phyloP scores from a whole-genome alignment of 306 rosid genomes.

The Herpetospermum pedunculosum region DNA sequence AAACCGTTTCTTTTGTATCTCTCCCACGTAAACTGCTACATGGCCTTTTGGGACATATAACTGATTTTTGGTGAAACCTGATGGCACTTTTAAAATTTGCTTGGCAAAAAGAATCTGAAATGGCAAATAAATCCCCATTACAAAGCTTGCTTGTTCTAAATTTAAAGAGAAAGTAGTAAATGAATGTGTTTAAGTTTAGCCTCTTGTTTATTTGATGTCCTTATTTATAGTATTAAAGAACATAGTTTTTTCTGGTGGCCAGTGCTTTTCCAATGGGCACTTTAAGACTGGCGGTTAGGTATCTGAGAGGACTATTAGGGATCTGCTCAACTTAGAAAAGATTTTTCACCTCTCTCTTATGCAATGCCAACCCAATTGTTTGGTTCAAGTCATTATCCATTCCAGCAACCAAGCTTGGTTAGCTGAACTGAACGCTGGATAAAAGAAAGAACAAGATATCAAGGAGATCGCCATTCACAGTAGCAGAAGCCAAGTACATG shows the following conservation, averaged over 20 bases:
- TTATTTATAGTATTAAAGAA: not conserved
- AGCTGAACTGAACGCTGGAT: not conserved
- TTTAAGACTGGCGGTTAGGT: not conserved
- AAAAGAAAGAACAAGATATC: not conserved
- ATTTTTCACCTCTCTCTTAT: not conserved
- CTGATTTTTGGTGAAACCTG: not conserved
- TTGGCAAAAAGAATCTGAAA: not conserved
- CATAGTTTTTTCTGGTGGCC: not conserved
- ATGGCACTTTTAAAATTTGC: not conserved
- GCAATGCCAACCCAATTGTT: not conserved
- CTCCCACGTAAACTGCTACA: not conserved
- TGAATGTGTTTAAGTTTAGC: not conserved
- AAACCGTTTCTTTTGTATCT: not conserved
- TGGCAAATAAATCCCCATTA: not conserved
- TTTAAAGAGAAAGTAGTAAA: not conserved
- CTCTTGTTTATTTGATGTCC: not conserved
- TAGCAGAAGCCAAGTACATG: not conserved
- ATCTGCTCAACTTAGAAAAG: not conserved
- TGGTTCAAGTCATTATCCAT: not conserved
- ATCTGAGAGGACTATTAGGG: not conserved
- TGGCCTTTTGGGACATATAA: not conserved
- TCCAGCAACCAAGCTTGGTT: constrained; percentile 2
- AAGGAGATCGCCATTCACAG: not conserved
- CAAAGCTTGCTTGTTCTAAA: not conserved
- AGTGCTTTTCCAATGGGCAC: not conserved